Evolutionary conservation across 208 protist genomes (phyloP).

Genomic region (Trypanosoma brucei): DNA sequence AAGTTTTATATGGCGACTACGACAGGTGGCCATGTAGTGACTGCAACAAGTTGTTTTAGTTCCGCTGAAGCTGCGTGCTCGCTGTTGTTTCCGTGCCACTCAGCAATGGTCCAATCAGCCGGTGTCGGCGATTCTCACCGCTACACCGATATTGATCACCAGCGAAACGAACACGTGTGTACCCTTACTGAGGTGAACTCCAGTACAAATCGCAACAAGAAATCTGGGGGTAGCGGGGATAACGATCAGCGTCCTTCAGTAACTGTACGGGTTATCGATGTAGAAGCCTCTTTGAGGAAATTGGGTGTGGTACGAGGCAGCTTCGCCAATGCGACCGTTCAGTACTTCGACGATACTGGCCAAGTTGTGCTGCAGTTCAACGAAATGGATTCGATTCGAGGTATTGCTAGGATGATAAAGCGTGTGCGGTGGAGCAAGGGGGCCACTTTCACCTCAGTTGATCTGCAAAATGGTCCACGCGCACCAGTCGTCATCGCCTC

Average conservation of each 20-base stretch:
- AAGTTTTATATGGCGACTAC: constrained; percentile 11
- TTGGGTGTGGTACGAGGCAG: constrained; percentile 10
- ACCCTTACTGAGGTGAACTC: not conserved
- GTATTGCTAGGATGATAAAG: constrained; percentile 19
- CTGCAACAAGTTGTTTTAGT: constrained; percentile 10
- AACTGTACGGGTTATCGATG: constrained; percentile 15
- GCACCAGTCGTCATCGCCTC: not conserved
- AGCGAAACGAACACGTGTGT: not conserved
- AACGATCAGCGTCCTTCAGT: not conserved
- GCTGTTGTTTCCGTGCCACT: constrained; percentile 14
- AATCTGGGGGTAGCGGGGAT: not conserved
- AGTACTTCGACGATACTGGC: constrained; percentile 12
- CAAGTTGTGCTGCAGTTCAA: constrained; percentile 9
- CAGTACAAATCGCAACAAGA: not conserved
- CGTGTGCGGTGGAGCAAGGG: constrained; percentile 1
- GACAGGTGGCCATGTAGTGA: constrained; percentile 6
- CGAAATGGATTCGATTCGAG: constrained; percentile 18
- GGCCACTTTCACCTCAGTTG: constrained; percentile 9
- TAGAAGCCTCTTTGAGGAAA: constrained; percentile 7
- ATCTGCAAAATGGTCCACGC: not conserved
- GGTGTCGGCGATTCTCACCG: not conserved
- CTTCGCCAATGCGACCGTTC: not conserved
- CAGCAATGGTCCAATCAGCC: constrained; percentile 1
- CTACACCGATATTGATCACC: not conserved
- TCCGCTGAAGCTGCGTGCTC: constrained; percentile 10